Conservation (phyloP, 78 protist species). For the Ministeria vibrans region DNA sequence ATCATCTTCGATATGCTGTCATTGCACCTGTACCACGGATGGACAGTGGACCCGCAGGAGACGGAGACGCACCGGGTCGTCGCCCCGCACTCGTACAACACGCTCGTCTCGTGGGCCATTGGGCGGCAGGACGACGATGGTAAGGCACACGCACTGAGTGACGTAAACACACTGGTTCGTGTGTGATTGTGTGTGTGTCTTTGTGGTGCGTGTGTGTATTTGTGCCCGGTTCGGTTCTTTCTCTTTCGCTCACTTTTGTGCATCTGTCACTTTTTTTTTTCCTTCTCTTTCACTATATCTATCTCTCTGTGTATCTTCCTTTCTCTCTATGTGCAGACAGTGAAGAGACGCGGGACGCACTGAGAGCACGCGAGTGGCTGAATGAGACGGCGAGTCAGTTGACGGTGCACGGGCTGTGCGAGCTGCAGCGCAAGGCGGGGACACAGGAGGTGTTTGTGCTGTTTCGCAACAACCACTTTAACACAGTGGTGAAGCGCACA, state of each 20-base stretch:
- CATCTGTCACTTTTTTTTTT: neutral
- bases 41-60: neutral
- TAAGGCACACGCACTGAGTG: neutral
- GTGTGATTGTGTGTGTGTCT: neutral
- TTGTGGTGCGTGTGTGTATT: neutral
- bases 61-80: neutral
- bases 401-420: neutral
- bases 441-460: neutral
- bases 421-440: neutral
- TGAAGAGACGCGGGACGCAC: no score
- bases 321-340: no score
- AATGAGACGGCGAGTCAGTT: neutral
- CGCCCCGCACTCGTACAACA: neutral
- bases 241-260: neutral
- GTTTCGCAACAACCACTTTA: conserved; percentile 4
- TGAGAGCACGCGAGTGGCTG: no score
- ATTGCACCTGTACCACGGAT: neutral
- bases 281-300: neutral
- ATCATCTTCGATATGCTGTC: neutral
- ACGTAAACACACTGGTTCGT: neutral
- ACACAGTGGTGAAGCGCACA: neutral
- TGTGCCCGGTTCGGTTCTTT: neutral
- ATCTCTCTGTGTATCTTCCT: neutral
- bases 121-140: neutral
- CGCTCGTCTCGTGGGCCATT: neutral